phyloP scores from a whole-genome alignment of 2,329 filamentous ascomycete genomes.

The Colletotrichum echinochloae region DNA sequence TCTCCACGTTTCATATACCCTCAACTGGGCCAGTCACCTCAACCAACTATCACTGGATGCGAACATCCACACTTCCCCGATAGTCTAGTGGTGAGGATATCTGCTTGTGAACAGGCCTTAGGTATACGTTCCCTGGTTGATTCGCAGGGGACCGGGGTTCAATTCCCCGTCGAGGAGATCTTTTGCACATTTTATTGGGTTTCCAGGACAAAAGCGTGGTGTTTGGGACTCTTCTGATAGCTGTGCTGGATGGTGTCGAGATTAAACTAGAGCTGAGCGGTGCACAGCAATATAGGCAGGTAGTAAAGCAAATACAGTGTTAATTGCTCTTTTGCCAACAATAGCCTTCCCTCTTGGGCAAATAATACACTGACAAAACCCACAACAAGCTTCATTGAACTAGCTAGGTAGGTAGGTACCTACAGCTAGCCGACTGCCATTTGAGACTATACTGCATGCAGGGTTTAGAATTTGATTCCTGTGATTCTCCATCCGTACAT shows the following conservation, averaged over 20 bases:
- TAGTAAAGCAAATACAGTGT: no score
- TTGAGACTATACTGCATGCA: no score
- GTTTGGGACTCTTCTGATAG: background rate
- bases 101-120: background rate
- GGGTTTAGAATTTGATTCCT: no score
- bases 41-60: background rate
- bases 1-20: background rate
- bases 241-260: background rate
- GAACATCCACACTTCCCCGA: background rate
- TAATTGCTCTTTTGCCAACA: no score
- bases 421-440: no score
- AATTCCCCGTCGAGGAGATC: background rate
- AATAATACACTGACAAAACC: no score
- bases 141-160: background rate
- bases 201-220: background rate
- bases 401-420: no score
- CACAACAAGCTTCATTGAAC: no score
- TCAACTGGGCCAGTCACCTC: background rate
- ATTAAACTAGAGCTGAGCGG: background rate
- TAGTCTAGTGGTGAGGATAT: constrained; percentile 10
- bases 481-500: no score
- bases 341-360: no score
- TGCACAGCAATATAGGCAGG: no score
- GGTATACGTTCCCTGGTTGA: background rate
- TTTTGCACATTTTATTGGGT: background rate